These are phyloP conservation scores for Pyricularia sp. DNA, from an alignment of 2,329 filamentous ascomycete species.

Conservation along the genomic window DNA sequence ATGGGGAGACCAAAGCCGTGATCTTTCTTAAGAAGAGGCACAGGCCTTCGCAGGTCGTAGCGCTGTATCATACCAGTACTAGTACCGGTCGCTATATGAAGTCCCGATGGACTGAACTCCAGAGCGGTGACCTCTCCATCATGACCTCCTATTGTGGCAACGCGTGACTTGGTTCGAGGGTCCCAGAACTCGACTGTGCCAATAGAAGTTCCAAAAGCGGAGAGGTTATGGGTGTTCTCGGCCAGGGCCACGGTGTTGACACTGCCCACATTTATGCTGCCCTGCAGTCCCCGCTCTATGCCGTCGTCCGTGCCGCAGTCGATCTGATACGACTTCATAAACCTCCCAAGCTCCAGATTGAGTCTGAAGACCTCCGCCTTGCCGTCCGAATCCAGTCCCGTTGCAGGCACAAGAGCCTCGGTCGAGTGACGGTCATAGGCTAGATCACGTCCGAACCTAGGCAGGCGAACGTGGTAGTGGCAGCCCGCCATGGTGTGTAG, in stretches of 20 bases:
- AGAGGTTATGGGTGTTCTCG: conserved; percentile 75
- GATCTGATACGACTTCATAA: conserved; percentile 87
- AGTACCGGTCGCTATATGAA: conserved; percentile 78
- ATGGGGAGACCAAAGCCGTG: conserved; percentile 93
- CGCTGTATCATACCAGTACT: conserved; percentile 78
- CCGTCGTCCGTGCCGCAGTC: conserved; percentile 79
- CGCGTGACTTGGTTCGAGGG: conserved; percentile 65
- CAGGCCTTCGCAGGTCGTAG: conserved; percentile 81
- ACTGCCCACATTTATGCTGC: conserved; percentile 70
- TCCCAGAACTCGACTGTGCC: conserved; percentile 99
- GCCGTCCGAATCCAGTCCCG: conserved; percentile 75
- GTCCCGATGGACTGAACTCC: conserved; percentile 70
- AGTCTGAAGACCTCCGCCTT: conserved; percentile 85
- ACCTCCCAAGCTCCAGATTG: conserved; percentile 82
- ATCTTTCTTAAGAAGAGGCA: conserved; percentile 79
- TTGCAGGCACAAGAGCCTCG: conserved; percentile 76
- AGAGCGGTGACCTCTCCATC: conserved; percentile 73
- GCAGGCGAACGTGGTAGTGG: conserved; percentile 80
- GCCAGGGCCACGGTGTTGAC: conserved; percentile 83
- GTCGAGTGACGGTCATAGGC: conserved; percentile 71
- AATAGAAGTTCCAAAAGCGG: conserved; percentile 85
- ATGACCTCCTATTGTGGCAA: conserved; percentile 59
- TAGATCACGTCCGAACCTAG: conserved; percentile 82
- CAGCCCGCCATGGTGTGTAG: conserved; percentile 83
- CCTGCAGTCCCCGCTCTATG: conserved; percentile 63